Conservation (phyloP, 2,329 filamentous ascomycete species). For the Neofusicoccum umdonicola region DNA sequence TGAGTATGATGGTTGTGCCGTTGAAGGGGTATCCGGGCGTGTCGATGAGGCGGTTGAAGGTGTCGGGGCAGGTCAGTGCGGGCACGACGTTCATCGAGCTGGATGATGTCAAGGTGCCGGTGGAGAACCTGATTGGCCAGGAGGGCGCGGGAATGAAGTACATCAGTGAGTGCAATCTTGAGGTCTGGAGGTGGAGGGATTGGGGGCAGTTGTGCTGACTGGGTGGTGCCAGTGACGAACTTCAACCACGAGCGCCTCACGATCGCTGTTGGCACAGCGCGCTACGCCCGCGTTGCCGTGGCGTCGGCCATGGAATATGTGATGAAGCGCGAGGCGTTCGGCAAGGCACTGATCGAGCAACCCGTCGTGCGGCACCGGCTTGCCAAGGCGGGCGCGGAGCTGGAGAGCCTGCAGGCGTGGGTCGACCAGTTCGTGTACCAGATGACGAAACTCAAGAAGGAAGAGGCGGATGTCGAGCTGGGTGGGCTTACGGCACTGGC, state of each 20-base stretch:
- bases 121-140: slow-evolving; percentile 65
- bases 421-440: slow-evolving; percentile 69
- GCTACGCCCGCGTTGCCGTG: slow-evolving; percentile 61
- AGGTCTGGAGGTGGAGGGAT: neutral
- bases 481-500: slow-evolving; percentile 70
- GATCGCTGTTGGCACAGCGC: slow-evolving; percentile 63
- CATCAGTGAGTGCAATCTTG: slow-evolving; percentile 43
- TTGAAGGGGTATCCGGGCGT: slow-evolving; percentile 67
- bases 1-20: slow-evolving; percentile 68
- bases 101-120: slow-evolving; percentile 70
- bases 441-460: slow-evolving; percentile 60
- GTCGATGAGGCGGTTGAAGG: slow-evolving; percentile 64
- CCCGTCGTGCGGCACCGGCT: slow-evolving; percentile 72
- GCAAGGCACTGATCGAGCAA: slow-evolving; percentile 68
- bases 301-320: slow-evolving; percentile 61
- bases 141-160: slow-evolving; percentile 73
- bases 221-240: slow-evolving; percentile 55
- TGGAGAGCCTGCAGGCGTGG: slow-evolving; percentile 72
- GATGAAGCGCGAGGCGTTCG: slow-evolving; percentile 66
- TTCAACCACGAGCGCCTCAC: slow-evolving; percentile 75
- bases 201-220: neutral
- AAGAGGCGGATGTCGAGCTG: slow-evolving; percentile 61
- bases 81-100: slow-evolving; percentile 76
- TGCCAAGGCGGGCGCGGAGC: slow-evolving; percentile 65
- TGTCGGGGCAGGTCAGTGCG: slow-evolving; percentile 61